Evolutionary conservation across 331 rosid genomes (phyloP).

Genomic region (Cydonia oblonga): DNA sequence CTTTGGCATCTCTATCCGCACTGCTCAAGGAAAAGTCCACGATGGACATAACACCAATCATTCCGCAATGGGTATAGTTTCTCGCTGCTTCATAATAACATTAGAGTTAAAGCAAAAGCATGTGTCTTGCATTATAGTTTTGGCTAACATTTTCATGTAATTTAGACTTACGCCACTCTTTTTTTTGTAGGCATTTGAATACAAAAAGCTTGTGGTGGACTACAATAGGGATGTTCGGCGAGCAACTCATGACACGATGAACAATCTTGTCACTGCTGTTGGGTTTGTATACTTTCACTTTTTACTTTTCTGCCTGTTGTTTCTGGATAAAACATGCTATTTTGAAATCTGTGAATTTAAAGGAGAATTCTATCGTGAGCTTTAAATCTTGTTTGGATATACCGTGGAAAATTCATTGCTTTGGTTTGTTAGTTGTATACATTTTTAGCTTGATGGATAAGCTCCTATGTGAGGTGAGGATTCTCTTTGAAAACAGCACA

Average conservation of each 20-base stretch:
- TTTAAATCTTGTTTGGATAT: not conserved
- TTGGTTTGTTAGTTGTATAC: not conserved
- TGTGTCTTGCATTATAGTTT: conserved; percentile 8
- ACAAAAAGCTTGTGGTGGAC: conserved; percentile 87
- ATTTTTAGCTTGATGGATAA: not conserved
- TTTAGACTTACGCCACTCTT: not conserved
- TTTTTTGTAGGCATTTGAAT: conserved; percentile 65
- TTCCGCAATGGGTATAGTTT: conserved; percentile 87
- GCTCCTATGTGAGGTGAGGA: not conserved
- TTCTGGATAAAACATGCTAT: not conserved
- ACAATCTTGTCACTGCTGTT: conserved; percentile 45
- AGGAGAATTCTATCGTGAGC: not conserved
- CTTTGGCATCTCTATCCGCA: conserved; percentile 57
- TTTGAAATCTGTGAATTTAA: conserved; percentile 4
- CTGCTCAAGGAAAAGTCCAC: conserved; percentile 60
- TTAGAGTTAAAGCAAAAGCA: not conserved
- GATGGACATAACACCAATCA: conserved; percentile 48
- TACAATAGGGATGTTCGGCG: conserved; percentile 93
- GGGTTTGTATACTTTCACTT: conserved; percentile 47
- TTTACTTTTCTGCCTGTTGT: not conserved
- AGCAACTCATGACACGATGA: conserved; percentile 86
- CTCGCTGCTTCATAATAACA: not conserved
- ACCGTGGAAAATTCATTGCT: not conserved
- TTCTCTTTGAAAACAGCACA: not conserved
- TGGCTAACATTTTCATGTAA: not conserved